Conservation (phyloP, 2,329 filamentous ascomycete genomes). For the Penicillium nordicum region DNA sequence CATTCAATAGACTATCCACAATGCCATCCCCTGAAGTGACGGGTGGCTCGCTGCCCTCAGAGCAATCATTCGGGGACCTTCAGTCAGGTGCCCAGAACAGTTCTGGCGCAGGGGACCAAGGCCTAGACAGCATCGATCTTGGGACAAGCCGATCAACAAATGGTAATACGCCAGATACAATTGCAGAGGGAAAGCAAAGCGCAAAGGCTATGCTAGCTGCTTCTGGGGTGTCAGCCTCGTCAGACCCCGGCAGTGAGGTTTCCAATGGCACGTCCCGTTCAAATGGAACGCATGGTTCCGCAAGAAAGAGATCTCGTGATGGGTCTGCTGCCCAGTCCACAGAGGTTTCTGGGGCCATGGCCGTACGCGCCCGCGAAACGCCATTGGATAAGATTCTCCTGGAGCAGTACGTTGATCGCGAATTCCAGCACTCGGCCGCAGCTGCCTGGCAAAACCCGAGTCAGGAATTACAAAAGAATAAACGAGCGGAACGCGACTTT, state of each 20-base stretch:
- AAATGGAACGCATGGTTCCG: constrained; percentile 48
- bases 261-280: constrained; percentile 29
- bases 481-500: constrained; percentile 65
- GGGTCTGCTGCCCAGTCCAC: constrained; percentile 52
- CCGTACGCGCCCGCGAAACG: constrained; percentile 41
- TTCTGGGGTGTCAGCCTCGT: constrained; percentile 36
- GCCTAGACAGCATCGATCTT: constrained; percentile 23
- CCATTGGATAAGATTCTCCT: constrained; percentile 52
- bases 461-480: constrained; percentile 58
- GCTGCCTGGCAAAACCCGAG: constrained; percentile 51
- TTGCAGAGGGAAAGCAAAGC: constrained; percentile 59
- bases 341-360: constrained; percentile 28
- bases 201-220: constrained; percentile 58
- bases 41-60: constrained; percentile 21
- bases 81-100: constrained; percentile 26
- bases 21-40: constrained; percentile 39
- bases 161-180: constrained; percentile 40
- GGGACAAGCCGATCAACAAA: constrained; percentile 26
- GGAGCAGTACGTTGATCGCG: constrained; percentile 63
- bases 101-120: constrained; percentile 23
- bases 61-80: constrained; percentile 24
- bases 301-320: constrained; percentile 58
- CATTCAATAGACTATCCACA: constrained; percentile 11
- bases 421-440: constrained; percentile 58
- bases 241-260: constrained; percentile 29